A percentile compares a stretch with the other conserved stretches of the same genome.
Evolutionary conservation across 371 early-diverging fungal species (phyloP).

Genomic region (Phascolomyces articulosus): DNA sequence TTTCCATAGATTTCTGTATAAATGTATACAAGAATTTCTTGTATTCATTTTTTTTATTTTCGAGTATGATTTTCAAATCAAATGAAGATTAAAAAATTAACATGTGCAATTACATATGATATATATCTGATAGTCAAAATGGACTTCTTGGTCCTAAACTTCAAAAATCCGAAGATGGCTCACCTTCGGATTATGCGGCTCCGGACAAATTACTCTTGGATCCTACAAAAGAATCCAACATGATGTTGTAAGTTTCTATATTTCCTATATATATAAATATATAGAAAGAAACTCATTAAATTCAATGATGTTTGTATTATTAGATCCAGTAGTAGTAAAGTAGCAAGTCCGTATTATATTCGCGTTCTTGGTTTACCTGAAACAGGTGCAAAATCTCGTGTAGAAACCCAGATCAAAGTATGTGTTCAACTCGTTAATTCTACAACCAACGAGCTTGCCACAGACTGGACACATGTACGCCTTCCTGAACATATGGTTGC

Average conservation of each 20-base stretch:
- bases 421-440: slow-evolving; percentile 69
- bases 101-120: not conserved
- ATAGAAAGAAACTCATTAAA: too few species aligned
- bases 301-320: too few species aligned
- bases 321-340: slow-evolving; percentile 12
- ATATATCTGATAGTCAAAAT: slow-evolving; percentile 29
- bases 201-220: slow-evolving; percentile 31
- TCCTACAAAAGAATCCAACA: slow-evolving; percentile 19
- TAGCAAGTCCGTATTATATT: slow-evolving; percentile 48
- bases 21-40: slow-evolving; percentile 3
- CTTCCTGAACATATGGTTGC: slow-evolving; percentile 75
- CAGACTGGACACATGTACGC: slow-evolving; percentile 69
- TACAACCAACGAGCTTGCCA: slow-evolving; percentile 61
- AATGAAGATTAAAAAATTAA: too few species aligned
- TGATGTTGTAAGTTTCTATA: slow-evolving; percentile 25
- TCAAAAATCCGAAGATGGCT: slow-evolving; percentile 17
- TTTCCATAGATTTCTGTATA: too few species aligned
- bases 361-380: slow-evolving; percentile 71
- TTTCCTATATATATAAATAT: not conserved
- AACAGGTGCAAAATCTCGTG: slow-evolving; percentile 78
- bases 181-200: slow-evolving; percentile 23
- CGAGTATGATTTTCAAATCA: too few species aligned
- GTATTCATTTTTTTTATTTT: not conserved
- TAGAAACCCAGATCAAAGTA: slow-evolving; percentile 85
- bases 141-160: slow-evolving; percentile 37